These are phyloP conservation scores for Salicornia ramosissima DNA, from an alignment of 148 eudicot species.

Conservation along the genomic window DNA sequence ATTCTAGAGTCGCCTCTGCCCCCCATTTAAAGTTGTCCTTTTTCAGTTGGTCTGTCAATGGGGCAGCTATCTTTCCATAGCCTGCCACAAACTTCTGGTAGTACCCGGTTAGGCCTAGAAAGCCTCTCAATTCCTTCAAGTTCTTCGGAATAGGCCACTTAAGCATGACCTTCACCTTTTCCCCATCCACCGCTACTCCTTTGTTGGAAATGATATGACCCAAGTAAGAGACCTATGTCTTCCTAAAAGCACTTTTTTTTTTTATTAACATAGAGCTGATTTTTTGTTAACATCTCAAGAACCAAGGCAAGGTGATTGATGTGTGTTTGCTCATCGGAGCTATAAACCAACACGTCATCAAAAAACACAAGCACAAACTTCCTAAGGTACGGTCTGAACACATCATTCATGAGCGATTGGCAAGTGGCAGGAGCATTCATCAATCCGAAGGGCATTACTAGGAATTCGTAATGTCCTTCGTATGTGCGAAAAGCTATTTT, in stretches of 20 bases:
- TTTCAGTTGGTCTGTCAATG: neutral
- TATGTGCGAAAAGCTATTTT: no score
- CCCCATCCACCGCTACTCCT: neutral
- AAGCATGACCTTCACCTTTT: neutral
- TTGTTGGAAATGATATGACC: neutral
- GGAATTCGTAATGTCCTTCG: no score
- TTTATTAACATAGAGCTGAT: neutral
- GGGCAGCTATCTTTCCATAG: neutral
- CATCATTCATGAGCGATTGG: no score
- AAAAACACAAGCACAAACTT: no score
- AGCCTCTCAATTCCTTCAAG: neutral
- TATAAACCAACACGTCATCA: no score
- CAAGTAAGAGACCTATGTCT: neutral
- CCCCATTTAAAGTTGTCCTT: neutral
- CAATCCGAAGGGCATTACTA: no score
- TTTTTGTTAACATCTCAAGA: neutral
- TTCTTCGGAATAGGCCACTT: neutral
- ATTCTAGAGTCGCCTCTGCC: neutral
- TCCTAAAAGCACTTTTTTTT: neutral
- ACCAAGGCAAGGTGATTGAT: no score
- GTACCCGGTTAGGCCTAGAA: no score
- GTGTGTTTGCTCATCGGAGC: no score
- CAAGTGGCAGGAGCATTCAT: no score
- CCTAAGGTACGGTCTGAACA: no score
- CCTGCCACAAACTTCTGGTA: no score